Evolutionary conservation across 2,329 filamentous ascomycete genomes (phyloP).

Genomic region (Aspergillus pseudoterreus): DNA sequence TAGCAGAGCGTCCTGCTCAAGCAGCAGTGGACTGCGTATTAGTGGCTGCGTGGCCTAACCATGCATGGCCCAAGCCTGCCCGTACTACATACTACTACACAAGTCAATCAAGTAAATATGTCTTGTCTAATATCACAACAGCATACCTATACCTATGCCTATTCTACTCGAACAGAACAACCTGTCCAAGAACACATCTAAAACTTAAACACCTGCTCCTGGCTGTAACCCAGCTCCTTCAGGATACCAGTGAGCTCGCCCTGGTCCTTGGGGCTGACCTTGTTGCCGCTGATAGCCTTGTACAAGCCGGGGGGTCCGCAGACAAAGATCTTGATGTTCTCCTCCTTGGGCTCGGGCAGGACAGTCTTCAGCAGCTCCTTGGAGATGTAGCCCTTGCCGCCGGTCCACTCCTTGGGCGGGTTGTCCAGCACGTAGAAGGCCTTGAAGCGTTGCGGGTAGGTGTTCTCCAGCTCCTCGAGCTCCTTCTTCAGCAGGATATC

Average conservation of each 20-base stretch:
- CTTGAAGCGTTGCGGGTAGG: slow-evolving; percentile 89
- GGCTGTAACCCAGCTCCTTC: slow-evolving; percentile 76
- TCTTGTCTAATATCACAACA: too few relatives aligned
- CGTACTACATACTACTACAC: too few relatives aligned
- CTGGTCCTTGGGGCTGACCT: slow-evolving; percentile 91
- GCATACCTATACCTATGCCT: background rate
- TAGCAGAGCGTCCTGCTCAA: too few relatives aligned
- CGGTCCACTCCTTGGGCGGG: slow-evolving; percentile 71
- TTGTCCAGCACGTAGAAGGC: slow-evolving; percentile 93
- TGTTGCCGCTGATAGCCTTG: slow-evolving; percentile 84
- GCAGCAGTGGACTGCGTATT: too few relatives aligned
- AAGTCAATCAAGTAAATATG: too few relatives aligned
- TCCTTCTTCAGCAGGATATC: slow-evolving; percentile 90
- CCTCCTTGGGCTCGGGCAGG: slow-evolving; percentile 83
- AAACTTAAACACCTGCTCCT: slow-evolving; percentile 97
- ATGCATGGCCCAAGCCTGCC: too few relatives aligned
- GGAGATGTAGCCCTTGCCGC: slow-evolving; percentile 74
- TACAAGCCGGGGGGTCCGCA: slow-evolving; percentile 91
- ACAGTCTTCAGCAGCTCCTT: slow-evolving; percentile 95
- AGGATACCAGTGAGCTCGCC: slow-evolving; percentile 80
- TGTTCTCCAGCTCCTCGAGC: slow-evolving; percentile 84
- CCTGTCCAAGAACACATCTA: slow-evolving; percentile 39
- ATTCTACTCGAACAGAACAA: background rate
- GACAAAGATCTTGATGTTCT: slow-evolving; percentile 94
- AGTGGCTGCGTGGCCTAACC: too few relatives aligned